Evolutionary conservation across 306 rosid genomes (phyloP), one percentile per base, ranked within the genome.

Genomic region (Acacia melanoxylon): DNA sequence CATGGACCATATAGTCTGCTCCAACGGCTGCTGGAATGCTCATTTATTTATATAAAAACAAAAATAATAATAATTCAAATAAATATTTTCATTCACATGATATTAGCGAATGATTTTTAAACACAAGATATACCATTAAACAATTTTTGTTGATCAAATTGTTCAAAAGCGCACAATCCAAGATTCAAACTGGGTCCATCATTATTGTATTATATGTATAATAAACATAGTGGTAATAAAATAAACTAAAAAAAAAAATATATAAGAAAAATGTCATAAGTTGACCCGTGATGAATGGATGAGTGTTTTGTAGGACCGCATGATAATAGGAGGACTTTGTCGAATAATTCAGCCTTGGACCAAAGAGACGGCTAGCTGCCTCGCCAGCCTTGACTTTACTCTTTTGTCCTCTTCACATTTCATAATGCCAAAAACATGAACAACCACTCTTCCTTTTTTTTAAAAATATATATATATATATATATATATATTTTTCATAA

Each of bases 371-470:
- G 77, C 68, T 79, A 2, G 73, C 41, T 78, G 19, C 35, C 75
- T 41, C 40, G 12, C 84, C 74, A 84, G n/a, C 16, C 68, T 79
- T 79, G 86, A 58, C 83, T 74, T 10, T 62, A 22, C 49, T 17
- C 12, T 31, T 13, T 78, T 66, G 86, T 78, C 83, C 24, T 25
- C 73, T 67, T 25, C 45, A 22, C 6, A 52, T 37, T 5, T 6
- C 41, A 6, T 19, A 54, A 54, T 19, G 25, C 25, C 61, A 8
- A 54, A 54, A 19, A 20, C 24, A 54, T 2, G 27, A 56, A n/a
- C 12, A 11, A n/a, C 22, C 12, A 20, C 44, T 45, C n/a, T 31
- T 7, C 13, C 45, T 17, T 33, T 66, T 24, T 15, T 35, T 67
- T 17, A 12, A n/a, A n/a, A n/a, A n/a, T n/a, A n/a, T n/a, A n/a